Conservation (phyloP, 164 flowering plant species). For the Stephania cephalantha region DNA sequence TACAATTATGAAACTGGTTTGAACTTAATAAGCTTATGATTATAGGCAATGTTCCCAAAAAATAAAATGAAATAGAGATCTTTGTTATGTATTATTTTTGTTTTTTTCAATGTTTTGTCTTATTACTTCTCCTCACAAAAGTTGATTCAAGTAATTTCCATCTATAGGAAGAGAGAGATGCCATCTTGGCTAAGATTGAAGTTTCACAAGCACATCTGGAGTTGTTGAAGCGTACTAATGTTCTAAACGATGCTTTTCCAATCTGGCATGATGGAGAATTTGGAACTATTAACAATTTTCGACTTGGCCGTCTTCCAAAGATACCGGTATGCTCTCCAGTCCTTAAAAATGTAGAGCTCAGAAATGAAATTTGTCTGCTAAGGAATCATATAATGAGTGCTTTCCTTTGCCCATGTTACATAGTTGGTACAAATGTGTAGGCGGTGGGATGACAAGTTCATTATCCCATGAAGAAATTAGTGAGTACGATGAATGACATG, state of each 20-base stretch:
- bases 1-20: background rate
- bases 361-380: background rate
- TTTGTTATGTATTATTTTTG: background rate
- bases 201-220: constrained; percentile 96
- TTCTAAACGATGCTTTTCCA: constrained; percentile 90
- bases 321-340: constrained; percentile 44
- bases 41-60: background rate
- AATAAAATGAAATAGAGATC: background rate
- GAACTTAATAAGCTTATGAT: background rate
- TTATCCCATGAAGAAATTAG: background rate
- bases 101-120: background rate
- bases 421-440: background rate
- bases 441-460: background rate
- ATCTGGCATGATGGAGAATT: constrained; percentile 94
- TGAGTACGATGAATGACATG: background rate
- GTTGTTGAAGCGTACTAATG: constrained; percentile 85
- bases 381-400: background rate
- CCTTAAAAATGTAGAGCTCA: background rate
- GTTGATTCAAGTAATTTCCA: constrained; percentile 5
- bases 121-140: background rate
- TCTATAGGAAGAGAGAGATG: constrained; percentile 89
- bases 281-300: constrained; percentile 97
- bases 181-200: constrained; percentile 86
- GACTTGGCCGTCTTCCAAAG: constrained; percentile 93
- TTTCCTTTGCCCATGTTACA: background rate